A percentile compares a stretch with the other conserved stretches of the same genome.
These are phyloP conservation scores for Sugiyamaella japonica DNA, from an alignment of 1,139 yeast species.

Conservation along the genomic window DNA sequence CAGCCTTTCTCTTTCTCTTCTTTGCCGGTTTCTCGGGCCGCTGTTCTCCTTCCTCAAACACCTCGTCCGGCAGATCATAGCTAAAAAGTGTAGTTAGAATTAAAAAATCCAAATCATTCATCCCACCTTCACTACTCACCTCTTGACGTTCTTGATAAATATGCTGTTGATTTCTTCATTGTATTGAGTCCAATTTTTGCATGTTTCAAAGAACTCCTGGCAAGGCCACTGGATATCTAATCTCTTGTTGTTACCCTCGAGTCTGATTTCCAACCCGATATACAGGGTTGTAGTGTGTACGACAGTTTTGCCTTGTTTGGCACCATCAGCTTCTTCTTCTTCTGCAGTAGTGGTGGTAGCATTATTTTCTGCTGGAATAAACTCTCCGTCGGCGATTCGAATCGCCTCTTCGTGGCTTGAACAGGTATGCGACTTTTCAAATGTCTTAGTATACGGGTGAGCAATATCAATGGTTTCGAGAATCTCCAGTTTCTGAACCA, in stretches of 20 bases:
- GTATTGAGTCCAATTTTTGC: conserved; percentile 70
- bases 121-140: conserved; percentile 35
- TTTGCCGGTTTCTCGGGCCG: conserved; percentile 62
- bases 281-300: conserved; percentile 74
- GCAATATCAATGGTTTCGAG: conserved; percentile 75
- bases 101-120: not conserved
- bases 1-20: conserved; percentile 48
- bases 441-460: conserved; percentile 85
- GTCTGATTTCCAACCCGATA: conserved; percentile 71
- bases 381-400: conserved; percentile 32
- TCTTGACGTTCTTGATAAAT: conserved; percentile 72
- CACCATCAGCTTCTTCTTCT: conserved; percentile 10
- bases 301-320: conserved; percentile 21
- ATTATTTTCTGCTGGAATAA: conserved; percentile 23
- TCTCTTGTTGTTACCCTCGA: conserved; percentile 49
- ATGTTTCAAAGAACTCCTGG: conserved; percentile 76
- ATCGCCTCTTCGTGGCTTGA: conserved; percentile 55
- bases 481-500: conserved; percentile 79
- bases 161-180: conserved; percentile 58
- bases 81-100: conserved; percentile 27
- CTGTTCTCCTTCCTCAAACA: conserved; percentile 73
- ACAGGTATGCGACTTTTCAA: conserved; percentile 57
- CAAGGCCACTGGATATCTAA: conserved; percentile 91
- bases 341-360: conserved; percentile 32
- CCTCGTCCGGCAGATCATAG: conserved; percentile 81